A percentile compares a stretch with the other conserved stretches of the same genome.
Evolutionary conservation across 78 protist species (phyloP).

Genomic region (Dictyostelium brefeldianum): DNA sequence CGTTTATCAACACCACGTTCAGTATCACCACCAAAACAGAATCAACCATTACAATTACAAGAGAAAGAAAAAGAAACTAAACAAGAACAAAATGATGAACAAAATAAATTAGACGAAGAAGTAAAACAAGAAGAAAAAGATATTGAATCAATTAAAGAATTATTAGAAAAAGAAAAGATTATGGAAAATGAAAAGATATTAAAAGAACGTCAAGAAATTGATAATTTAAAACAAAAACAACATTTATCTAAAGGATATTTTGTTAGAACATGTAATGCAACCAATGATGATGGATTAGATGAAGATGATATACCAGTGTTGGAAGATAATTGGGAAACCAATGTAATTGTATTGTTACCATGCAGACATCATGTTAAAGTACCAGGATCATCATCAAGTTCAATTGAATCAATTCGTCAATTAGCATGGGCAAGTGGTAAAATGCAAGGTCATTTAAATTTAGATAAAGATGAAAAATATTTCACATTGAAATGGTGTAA

Average conservation of each 20-base stretch:
- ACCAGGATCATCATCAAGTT: slow-evolving; percentile 25
- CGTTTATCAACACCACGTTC: not conserved
- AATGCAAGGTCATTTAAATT: slow-evolving; percentile 66
- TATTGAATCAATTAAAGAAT: not conserved
- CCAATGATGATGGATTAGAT: slow-evolving; percentile 33
- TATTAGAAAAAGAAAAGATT: not conserved
- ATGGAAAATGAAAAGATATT: not conserved
- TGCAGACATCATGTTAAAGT: slow-evolving; percentile 65
- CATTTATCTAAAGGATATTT: slow-evolving; percentile 12
- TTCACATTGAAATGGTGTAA: slow-evolving; percentile 33
- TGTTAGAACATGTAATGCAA: slow-evolving; percentile 33
- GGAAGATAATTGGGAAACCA: slow-evolving; percentile 32
- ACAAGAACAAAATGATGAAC: not conserved
- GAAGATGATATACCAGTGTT: slow-evolving; percentile 42
- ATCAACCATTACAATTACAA: not conserved
- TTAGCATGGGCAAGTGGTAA: slow-evolving; percentile 67
- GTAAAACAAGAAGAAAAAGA: not conserved
- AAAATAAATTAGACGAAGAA: not conserved
- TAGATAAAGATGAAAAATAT: not conserved
- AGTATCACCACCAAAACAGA: not conserved
- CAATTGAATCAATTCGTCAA: slow-evolving; percentile 56
- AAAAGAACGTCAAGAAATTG: slow-evolving; percentile 6
- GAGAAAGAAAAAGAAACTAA: no score
- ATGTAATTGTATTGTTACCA: slow-evolving; percentile 54
- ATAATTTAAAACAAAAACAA: slow-evolving; percentile 17